phyloP scores from a whole-genome alignment of 1,284 basidiomycete species.

The Heterobasidion parviporum region DNA sequence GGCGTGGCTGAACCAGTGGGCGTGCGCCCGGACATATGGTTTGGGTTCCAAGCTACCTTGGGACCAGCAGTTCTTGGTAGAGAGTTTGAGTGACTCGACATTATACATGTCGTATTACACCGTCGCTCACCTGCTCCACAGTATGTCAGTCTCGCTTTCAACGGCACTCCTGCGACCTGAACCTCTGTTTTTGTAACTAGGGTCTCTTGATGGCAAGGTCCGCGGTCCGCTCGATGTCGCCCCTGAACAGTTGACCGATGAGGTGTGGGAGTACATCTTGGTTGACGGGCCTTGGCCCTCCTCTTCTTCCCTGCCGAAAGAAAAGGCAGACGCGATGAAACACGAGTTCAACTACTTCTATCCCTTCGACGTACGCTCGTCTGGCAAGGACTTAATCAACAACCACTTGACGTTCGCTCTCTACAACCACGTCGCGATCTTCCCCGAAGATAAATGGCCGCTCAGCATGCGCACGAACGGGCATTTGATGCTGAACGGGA shows the following conservation, averaged over 20 bases:
- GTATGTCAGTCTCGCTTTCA: conserved; percentile 25
- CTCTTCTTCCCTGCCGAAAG: conserved; percentile 56
- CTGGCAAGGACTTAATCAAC: conserved; percentile 96
- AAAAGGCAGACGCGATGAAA: conserved; percentile 80
- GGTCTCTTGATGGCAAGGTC: conserved; percentile 70
- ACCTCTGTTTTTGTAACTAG: conserved; percentile 26
- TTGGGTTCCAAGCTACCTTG: conserved; percentile 95
- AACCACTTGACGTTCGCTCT: conserved; percentile 96
- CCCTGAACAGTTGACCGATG: conserved; percentile 92
- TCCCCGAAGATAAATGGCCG: conserved; percentile 94
- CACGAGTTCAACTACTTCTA: conserved; percentile 98
- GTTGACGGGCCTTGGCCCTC: conserved; percentile 71
- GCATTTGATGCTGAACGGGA: conserved; percentile 95
- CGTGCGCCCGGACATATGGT: conserved; percentile 95
- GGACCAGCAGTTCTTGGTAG: conserved; percentile 96
- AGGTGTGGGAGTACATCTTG: conserved; percentile 95
- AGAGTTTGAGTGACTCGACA: conserved; percentile 95
- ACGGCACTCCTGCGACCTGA: neutral
- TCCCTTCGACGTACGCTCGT: conserved; percentile 96
- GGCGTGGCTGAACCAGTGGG: conserved; percentile 98
- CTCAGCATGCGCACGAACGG: conserved; percentile 91
- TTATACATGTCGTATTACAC: conserved; percentile 99
- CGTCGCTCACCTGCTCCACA: conserved; percentile 82
- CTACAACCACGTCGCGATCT: conserved; percentile 92
- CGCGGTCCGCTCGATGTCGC: conserved; percentile 83